phyloP scores from a whole-genome alignment of 805 yeast genomes.

The Peterozyma toletana region DNA sequence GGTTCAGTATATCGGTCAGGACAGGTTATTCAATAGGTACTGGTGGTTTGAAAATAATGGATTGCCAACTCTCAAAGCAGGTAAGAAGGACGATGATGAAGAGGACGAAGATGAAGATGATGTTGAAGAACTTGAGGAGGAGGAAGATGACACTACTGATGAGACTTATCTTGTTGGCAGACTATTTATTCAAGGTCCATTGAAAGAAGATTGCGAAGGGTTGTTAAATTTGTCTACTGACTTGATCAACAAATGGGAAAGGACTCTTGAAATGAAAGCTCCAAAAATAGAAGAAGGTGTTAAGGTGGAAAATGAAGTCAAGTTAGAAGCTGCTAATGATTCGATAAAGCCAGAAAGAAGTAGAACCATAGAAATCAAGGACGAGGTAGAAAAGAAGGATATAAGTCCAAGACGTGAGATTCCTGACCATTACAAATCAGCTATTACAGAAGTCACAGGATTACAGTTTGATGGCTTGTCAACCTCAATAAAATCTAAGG shows the following conservation, averaged over 20 bases:
- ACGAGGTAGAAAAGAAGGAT: conserved; percentile 1
- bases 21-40: conserved; percentile 76
- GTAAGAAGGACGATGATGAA: conserved; percentile 13
- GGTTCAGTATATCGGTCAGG: conserved; percentile 70
- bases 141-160: conserved; percentile 36
- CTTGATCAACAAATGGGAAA: conserved; percentile 26
- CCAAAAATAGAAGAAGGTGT: not conserved
- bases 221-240: conserved; percentile 25
- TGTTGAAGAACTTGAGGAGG: conserved; percentile 32
- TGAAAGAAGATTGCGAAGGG: conserved; percentile 31
- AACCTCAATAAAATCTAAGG: conserved; percentile 14
- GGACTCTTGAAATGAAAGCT: conserved; percentile 3
- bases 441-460: conserved; percentile 23
- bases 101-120: conserved; percentile 29
- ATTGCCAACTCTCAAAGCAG: conserved; percentile 36
- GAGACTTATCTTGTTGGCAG: conserved; percentile 74
- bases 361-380: not conserved
- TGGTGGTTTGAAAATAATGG: conserved; percentile 96
- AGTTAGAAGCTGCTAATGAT: not conserved
- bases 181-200: conserved; percentile 90
- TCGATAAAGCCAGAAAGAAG: not conserved
- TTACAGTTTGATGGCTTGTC: conserved; percentile 18
- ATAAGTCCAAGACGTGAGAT: not conserved
- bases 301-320: not conserved
- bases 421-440: conserved; percentile 10